These are phyloP conservation scores for Suhomyces sp. DNA, from an alignment of 805 yeast genomes.

Conservation along the genomic window DNA sequence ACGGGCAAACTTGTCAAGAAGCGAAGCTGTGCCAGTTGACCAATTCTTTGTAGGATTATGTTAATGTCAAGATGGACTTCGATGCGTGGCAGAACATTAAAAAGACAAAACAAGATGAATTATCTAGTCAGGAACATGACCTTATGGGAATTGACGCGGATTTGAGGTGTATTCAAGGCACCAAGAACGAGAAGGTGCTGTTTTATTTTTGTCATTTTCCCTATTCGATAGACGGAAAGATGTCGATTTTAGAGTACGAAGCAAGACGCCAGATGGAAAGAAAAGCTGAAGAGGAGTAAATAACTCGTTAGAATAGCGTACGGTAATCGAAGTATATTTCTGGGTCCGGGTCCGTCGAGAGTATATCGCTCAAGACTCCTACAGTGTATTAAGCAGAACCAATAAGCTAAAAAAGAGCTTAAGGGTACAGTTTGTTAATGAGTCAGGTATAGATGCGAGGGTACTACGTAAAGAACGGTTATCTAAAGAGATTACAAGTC, in stretches of 20 bases:
- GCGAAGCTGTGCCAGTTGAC: constrained; percentile 28
- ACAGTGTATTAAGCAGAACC: constrained; percentile 51
- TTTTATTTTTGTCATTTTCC: constrained; percentile 82
- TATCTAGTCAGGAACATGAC: too few relatives aligned
- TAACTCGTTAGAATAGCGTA: constrained; percentile 65
- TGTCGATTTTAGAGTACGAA: constrained; percentile 76
- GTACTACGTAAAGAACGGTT: constrained; percentile 96
- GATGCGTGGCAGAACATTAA: constrained; percentile 70
- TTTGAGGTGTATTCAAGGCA: constrained; percentile 48
- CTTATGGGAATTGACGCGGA: constrained; percentile 32
- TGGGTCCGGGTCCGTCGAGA: constrained; percentile 66
- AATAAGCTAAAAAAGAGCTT: constrained; percentile 69
- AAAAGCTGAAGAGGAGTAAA: constrained; percentile 86
- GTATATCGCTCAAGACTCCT: constrained; percentile 74
- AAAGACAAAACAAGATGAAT: constrained; percentile 8
- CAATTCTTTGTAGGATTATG: constrained; percentile 76
- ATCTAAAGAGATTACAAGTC: constrained; percentile 65
- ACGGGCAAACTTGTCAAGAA: constrained; percentile 46
- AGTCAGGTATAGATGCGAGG: constrained; percentile 95
- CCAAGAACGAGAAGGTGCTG: constrained; percentile 21
- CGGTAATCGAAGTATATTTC: constrained; percentile 64
- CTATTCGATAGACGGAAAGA: constrained; percentile 78
- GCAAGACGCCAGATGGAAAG: constrained; percentile 78
- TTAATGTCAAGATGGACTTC: constrained; percentile 75
- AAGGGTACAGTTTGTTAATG: constrained; percentile 76